Percentiles rank a stretch among this genome's conserved stretches.
Evolutionary conservation across 257 asterid species (phyloP).

Genomic region (Nicotiana sylvestris): DNA sequence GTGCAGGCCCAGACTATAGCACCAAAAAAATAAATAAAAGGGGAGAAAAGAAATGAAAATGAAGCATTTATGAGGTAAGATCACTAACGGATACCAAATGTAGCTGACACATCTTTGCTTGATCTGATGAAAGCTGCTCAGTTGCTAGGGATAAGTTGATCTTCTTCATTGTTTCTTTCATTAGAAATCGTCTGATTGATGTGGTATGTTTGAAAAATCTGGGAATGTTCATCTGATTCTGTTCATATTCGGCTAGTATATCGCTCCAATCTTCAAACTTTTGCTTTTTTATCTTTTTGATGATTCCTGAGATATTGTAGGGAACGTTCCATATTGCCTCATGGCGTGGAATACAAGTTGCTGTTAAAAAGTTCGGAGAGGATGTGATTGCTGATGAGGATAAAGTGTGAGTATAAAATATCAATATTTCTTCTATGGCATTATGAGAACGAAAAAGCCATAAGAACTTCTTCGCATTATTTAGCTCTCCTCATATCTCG

Average conservation of each 20-base stretch:
- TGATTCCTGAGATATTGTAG: conserved; percentile 26
- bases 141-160: not conserved
- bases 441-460: not conserved
- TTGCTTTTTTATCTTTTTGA: not conserved
- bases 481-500: not conserved
- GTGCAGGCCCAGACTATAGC: not conserved
- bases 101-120: not conserved
- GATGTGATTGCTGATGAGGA: conserved; percentile 67
- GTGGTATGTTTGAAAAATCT: not conserved
- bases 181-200: not conserved
- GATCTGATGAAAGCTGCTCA: not conserved
- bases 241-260: not conserved
- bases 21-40: not conserved
- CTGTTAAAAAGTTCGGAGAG: conserved; percentile 78
- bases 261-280: not conserved
- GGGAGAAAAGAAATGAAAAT: not conserved
- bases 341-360: conserved; percentile 94
- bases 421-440: not conserved
- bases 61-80: not conserved
- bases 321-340: conserved; percentile 77
- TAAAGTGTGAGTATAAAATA: conserved; percentile 67
- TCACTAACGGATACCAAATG: not conserved
- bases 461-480: not conserved
- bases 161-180: not conserved
- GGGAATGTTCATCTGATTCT: not conserved